Base-by-base conservation (phyloP, 768 basidiomycete species). In the Kwoniella newhampshirensis region DNA sequence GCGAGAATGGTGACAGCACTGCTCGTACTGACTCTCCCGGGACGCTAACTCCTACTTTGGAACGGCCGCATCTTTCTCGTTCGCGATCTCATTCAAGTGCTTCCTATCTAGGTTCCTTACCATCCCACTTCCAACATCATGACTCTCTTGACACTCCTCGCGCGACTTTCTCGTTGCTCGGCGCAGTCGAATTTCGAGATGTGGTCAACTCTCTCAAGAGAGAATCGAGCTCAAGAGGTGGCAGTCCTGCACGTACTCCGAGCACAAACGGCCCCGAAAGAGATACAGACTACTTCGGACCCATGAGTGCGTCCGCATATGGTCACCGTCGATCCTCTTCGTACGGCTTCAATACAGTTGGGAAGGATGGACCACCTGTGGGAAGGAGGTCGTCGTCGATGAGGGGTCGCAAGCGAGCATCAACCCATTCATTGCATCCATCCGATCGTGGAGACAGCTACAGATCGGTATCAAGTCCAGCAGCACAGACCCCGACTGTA, bases 131-230 rank as follows among this genome's bases (percentile, higher is more conserved):
- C 15, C 30, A 49, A 12, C 55, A 57, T 36, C 54, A 57, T 28
- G 51, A 66, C 28, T 54, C 54, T 23, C 54, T 60, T 20, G 68
- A 72, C 37, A 64, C 66, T 1, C 73, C 71, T 4, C 60, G 75
- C 55, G 67, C 78, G 36, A 64, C 68, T 57, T 63, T 97, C 62
- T 77, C 94, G 2, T 82, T 99, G 1, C 83, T 98, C 4, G 91
- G 94, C 8, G 96, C 96, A 0, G 83, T 99, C 41, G 96, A 99
- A 76, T 99, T 99, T 77, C 83, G 92, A 17, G 87, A 92, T 57
- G 88, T 97, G 21, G 87, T 99, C 20, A 81, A 87, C 11, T 86
- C 87, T 0, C 80, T 99, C 21, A 84, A 85, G 61, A 81, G 81
- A 46, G 85, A 92, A 67, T 86, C 86, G 9, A 62, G 56, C 23